Conservation (phyloP, 352 stramenopile genomes). For the Elongisporangium undulatum region DNA sequence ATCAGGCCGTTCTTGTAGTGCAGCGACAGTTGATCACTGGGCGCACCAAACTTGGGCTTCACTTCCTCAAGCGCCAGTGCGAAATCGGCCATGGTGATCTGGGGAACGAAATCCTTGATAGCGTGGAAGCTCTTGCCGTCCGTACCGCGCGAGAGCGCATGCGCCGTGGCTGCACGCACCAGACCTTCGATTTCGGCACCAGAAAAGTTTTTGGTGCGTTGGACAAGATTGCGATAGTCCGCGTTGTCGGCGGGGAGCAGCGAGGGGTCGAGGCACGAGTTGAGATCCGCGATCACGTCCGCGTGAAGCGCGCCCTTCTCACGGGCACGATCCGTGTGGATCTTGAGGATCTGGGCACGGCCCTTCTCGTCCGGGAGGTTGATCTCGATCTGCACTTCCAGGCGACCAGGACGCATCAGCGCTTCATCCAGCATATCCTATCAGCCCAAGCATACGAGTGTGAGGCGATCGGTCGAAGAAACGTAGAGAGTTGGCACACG, state of each 20-base stretch:
- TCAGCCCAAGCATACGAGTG: neutral
- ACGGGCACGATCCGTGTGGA: slow-evolving; percentile 92
- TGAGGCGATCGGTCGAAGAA: neutral
- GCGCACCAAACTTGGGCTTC: slow-evolving; percentile 96
- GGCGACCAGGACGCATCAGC: slow-evolving; percentile 95
- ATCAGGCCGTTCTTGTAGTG: slow-evolving; percentile 97
- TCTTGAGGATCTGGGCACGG: slow-evolving; percentile 97
- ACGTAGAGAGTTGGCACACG: neutral
- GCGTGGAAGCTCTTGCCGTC: slow-evolving; percentile 83
- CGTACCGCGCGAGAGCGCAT: slow-evolving; percentile 77
- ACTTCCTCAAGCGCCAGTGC: slow-evolving; percentile 93
- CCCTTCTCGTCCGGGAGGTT: slow-evolving; percentile 95
- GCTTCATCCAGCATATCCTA: slow-evolving; percentile 94
- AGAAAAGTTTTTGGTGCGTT: slow-evolving; percentile 99
- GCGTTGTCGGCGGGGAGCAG: slow-evolving; percentile 63
- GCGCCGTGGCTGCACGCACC: slow-evolving; percentile 91
- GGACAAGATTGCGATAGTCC: slow-evolving; percentile 89
- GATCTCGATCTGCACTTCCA: slow-evolving; percentile 99
- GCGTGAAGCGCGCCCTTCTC: slow-evolving; percentile 70
- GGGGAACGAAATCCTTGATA: slow-evolving; percentile 68
- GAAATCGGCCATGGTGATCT: slow-evolving; percentile 93
- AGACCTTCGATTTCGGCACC: slow-evolving; percentile 98
- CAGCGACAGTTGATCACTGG: slow-evolving; percentile 91
- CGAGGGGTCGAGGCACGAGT: slow-evolving; percentile 63
- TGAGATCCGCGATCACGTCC: slow-evolving; percentile 70